phyloP scores from a whole-genome alignment of 139 green algal genomes.

The Chlamydomonas sphaeroides region DNA sequence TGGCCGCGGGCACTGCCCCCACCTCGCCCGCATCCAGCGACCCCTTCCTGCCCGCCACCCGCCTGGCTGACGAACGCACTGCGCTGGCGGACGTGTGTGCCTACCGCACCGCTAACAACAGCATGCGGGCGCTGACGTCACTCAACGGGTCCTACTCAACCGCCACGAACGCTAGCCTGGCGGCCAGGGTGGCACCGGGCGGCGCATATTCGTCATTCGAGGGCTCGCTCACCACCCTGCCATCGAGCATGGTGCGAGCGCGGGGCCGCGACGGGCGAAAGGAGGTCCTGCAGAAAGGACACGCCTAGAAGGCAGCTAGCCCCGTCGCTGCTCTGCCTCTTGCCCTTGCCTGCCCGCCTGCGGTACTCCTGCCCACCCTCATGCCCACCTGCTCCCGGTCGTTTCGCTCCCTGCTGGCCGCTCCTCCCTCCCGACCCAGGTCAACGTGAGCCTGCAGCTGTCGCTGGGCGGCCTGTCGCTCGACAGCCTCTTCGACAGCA shows the following conservation, averaged over 20 bases:
- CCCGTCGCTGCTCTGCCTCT: no score
- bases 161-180: neutral
- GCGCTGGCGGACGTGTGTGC: neutral
- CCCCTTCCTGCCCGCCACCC: neutral
- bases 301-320: no score
- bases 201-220: neutral
- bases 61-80: neutral
- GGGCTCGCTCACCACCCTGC: neutral
- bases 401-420: no score
- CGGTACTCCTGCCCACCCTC: no score
- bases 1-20: neutral
- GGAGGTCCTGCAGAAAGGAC: no score
- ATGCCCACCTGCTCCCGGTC: no score
- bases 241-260: neutral
- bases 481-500: no score
- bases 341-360: no score
- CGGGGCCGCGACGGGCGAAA: no score
- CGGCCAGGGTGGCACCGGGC: neutral
- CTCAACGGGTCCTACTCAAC: slow-evolving; percentile 4
- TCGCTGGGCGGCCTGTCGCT: neutral
- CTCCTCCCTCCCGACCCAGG: no score
- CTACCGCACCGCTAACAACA: slow-evolving; percentile 6
- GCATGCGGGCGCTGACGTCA: neutral
- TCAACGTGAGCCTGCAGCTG: neutral
- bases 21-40: neutral